Conservation (phyloP, 768 basidiomycete genomes). For the Boletus edulis region DNA sequence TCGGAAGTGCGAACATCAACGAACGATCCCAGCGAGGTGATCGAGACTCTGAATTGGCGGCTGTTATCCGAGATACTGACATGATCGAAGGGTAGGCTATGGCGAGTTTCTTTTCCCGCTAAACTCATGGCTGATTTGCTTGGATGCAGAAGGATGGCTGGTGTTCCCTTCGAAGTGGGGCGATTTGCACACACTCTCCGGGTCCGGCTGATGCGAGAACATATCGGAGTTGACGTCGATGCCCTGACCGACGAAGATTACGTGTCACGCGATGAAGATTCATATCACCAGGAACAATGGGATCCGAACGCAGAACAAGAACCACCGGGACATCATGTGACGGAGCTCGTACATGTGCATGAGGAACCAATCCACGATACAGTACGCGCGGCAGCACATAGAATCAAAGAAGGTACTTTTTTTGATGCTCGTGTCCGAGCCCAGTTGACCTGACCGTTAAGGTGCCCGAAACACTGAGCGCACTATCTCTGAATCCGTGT, state of each 20-base stretch:
- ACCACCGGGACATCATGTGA: constrained; percentile 40
- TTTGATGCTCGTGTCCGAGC: neutral
- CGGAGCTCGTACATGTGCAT: constrained; percentile 40
- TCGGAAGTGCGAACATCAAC: constrained; percentile 97
- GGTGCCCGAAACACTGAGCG: constrained; percentile 42
- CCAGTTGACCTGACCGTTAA: constrained; percentile 25
- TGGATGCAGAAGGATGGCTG: constrained; percentile 78
- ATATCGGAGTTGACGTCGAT: constrained; percentile 94
- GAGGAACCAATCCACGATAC: constrained; percentile 34
- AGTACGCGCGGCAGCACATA: constrained; percentile 37
- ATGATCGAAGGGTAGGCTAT: constrained; percentile 84
- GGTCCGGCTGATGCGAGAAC: constrained; percentile 93
- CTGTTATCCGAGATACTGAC: constrained; percentile 93
- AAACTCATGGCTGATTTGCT: neutral
- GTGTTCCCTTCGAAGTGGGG: constrained; percentile 91
- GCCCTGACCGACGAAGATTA: constrained; percentile 74
- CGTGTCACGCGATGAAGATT: constrained; percentile 49
- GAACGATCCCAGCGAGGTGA: constrained; percentile 95
- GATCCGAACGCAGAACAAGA: constrained; percentile 73
- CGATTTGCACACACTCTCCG: constrained; percentile 95
- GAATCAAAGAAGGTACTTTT: constrained; percentile 49
- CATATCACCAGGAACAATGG: constrained; percentile 55
- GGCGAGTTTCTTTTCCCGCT: neutral
- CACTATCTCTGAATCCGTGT: constrained; percentile 32
- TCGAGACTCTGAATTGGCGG: constrained; percentile 92